Evolutionary conservation across 257 asterid species (phyloP), one percentile per base, ranked within the genome.

Genomic region (Thymus quinquecostatus): DNA sequence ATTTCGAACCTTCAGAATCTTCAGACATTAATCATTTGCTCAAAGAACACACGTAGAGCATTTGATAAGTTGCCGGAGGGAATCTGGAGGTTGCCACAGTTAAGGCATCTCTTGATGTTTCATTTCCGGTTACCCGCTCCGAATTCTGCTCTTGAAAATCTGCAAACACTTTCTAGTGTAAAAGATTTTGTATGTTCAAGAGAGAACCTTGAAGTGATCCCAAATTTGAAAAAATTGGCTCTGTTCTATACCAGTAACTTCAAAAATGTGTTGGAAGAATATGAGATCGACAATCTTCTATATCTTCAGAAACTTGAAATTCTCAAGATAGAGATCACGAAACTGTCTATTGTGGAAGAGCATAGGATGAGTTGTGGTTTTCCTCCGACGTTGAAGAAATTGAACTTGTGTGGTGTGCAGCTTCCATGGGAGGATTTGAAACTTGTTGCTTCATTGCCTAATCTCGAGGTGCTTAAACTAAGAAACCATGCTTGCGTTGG

Each of bases 1-100:
- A 61, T 71, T 6, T 36, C 30, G 38, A 71, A 51, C n/a, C 70
- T 61, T 49, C 54, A 2, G 69, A 60, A 50, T 61, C 76, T 72
- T 49, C 76, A 61, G 51, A 60, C 76, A 3, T 71, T 71, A 50
- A 27, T 61, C 64, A 51, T 72, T 38, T 10, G 9, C 47, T 28
- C 60, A 36, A 38, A 6, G 13, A 11, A 53, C 13, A 36, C 0
- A 8, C 4, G 0, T 0, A 2, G 8, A 1, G 2, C 0, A 0
- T 7, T 8, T 40, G 62, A 4, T 3, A 9, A 8, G 32, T 43
- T 69, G 34, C 59, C 67, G 2, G 8, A 0, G 7, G 58, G 36
- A 0, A 69, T 70, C 45, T 70, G 75, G 75, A 59, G 10, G 13
- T 45, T 70, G n/a, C 12, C 60, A 8, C 68, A 59, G 4, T 48